These are phyloP conservation scores for Pseudogymnoascus sp. DNA, from an alignment of 2,329 filamentous ascomycete genomes.

Conservation along the genomic window DNA sequence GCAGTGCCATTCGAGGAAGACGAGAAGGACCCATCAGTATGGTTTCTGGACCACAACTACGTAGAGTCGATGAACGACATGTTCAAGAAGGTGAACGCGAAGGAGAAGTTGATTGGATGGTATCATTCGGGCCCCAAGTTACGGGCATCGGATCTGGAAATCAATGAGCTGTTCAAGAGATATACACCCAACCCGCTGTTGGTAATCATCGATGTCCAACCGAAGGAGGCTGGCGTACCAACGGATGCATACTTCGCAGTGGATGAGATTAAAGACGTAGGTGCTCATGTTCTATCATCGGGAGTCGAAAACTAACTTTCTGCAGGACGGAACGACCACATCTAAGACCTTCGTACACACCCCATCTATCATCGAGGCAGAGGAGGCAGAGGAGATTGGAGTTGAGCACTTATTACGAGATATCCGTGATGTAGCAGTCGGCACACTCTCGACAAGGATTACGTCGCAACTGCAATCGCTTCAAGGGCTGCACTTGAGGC, in stretches of 20 bases:
- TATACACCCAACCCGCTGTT: slow-evolving; percentile 95
- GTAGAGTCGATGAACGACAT: slow-evolving; percentile 99
- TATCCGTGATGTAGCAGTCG: slow-evolving; percentile 95
- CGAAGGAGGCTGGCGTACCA: slow-evolving; percentile 93
- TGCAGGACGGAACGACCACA: slow-evolving; percentile 89
- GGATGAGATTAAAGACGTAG: slow-evolving; percentile 97
- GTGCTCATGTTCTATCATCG: slow-evolving; percentile 28
- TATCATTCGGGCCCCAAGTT: slow-evolving; percentile 98
- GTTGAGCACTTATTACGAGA: slow-evolving; percentile 96
- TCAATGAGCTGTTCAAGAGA: slow-evolving; percentile 99
- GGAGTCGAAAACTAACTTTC: slow-evolving; percentile 13
- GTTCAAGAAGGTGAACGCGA: slow-evolving; percentile 99
- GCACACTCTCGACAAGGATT: slow-evolving; percentile 91
- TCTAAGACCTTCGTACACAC: slow-evolving; percentile 98
- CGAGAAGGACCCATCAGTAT: slow-evolving; percentile 95
- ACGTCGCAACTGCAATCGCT: slow-evolving; percentile 96
- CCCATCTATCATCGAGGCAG: slow-evolving; percentile 94
- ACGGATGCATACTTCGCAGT: slow-evolving; percentile 99
- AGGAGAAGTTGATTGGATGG: slow-evolving; percentile 98
- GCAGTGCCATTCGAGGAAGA: slow-evolving; percentile 97
- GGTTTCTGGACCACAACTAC: slow-evolving; percentile 99
- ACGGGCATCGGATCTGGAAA: slow-evolving; percentile 91
- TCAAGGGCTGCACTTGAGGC: slow-evolving; percentile 86
- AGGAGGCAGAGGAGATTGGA: slow-evolving; percentile 97
- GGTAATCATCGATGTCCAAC: slow-evolving; percentile 97